phyloP scores from a whole-genome alignment of 2,329 filamentous ascomycete genomes.

The Lasiodiplodia gonubiensis region DNA sequence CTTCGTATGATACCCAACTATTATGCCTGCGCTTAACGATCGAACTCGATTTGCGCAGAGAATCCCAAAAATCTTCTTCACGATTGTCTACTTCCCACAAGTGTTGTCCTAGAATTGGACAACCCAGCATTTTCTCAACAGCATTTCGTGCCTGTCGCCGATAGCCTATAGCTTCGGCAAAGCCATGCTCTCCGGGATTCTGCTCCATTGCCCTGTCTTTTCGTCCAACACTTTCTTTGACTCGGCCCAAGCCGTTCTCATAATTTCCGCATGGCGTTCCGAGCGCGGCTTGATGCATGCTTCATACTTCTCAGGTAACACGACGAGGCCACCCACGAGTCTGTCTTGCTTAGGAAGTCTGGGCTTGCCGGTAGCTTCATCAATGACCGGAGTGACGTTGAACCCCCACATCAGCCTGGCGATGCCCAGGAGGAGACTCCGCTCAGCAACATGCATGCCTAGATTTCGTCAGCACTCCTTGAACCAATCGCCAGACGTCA shows the following conservation, averaged over 20 bases:
- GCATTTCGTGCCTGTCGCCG: background rate
- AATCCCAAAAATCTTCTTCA: background rate
- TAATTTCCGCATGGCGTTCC: slow-evolving; percentile 17
- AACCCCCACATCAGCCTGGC: slow-evolving; percentile 30
- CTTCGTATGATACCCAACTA: slow-evolving; percentile 3
- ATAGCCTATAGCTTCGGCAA: background rate
- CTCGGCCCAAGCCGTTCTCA: slow-evolving; percentile 34
- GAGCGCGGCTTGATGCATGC: slow-evolving; percentile 33
- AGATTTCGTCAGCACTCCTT: background rate
- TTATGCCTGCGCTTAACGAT: background rate
- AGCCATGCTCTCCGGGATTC: slow-evolving; percentile 33
- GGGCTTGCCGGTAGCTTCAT: background rate
- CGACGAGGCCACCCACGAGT: slow-evolving; percentile 34
- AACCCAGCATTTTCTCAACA: background rate
- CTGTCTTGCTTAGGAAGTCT: slow-evolving; percentile 29
- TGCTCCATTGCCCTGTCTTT: slow-evolving; percentile 34
- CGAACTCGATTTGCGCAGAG: background rate
- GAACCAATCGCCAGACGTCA: background rate
- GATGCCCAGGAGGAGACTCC: slow-evolving; percentile 27
- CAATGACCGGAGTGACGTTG: slow-evolving; percentile 15
- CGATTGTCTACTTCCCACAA: background rate
- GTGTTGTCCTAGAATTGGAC: background rate
- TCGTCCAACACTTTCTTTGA: slow-evolving; percentile 30
- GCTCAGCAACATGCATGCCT: slow-evolving; percentile 30
- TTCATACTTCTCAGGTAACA: slow-evolving; percentile 33